phyloP scores from a whole-genome alignment of 768 basidiomycete species.

The Tricholoma bakamatsutake region DNA sequence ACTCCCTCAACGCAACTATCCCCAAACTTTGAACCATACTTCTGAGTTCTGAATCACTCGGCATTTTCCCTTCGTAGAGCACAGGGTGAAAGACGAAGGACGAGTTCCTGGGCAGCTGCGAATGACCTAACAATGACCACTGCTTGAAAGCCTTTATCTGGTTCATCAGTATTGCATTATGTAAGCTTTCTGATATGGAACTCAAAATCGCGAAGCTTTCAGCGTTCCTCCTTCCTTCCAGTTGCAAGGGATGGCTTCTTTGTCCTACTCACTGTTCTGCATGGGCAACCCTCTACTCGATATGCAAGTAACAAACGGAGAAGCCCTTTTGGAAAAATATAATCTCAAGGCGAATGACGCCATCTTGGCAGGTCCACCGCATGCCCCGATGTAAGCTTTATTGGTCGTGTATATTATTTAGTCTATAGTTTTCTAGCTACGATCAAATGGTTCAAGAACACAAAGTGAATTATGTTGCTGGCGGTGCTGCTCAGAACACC shows the following conservation, averaged over 20 bases:
- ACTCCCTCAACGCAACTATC: conserved; percentile 50
- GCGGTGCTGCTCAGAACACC: conserved; percentile 95
- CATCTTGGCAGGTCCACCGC: conserved; percentile 88
- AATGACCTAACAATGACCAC: conserved; percentile 45
- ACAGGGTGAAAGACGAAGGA: conserved; percentile 41
- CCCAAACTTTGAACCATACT: conserved; percentile 43
- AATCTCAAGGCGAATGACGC: conserved; percentile 91
- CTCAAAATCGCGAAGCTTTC: too few relatives aligned
- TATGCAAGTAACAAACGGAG: conserved; percentile 87
- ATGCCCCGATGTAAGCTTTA: conserved; percentile 67
- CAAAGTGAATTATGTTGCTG: conserved; percentile 86
- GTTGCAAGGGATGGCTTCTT: conserved; percentile 31
- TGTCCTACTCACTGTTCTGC: conserved; percentile 69
- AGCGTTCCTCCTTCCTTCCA: background rate
- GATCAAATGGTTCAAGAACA: conserved; percentile 76
- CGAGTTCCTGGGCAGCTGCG: conserved; percentile 42
- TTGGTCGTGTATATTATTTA: background rate
- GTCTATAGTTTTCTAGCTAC: conserved; percentile 50
- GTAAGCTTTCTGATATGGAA: conserved; percentile 16
- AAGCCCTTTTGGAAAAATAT: conserved; percentile 84
- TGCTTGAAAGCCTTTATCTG: conserved; percentile 50
- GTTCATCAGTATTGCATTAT: conserved; percentile 48
- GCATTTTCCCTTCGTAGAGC: conserved; percentile 37
- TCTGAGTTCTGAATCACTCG: conserved; percentile 31
- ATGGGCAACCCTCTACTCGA: conserved; percentile 96